phyloP scores from a whole-genome alignment of 2,329 filamentous ascomycete genomes.

The Fusarium sp. region DNA sequence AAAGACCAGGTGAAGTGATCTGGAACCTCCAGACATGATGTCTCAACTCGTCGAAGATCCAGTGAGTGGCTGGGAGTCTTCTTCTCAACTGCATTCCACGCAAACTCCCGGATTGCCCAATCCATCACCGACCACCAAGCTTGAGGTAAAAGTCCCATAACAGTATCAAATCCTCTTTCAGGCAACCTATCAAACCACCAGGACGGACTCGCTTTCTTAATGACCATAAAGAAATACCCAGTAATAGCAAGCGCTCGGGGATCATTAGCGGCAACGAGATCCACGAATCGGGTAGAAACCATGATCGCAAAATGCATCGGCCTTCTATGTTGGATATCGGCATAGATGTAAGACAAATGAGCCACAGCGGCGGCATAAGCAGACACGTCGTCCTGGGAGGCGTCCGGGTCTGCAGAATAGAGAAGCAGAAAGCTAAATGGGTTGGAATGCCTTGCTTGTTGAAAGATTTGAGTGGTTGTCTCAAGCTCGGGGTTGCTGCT shows the following conservation, averaged over 20 bases:
- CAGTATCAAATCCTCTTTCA: not conserved
- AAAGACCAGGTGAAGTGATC: no score
- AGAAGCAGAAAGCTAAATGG: no score
- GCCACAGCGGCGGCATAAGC: not conserved
- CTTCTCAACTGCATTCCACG: no score
- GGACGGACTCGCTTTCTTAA: not conserved
- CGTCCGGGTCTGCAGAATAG: no score
- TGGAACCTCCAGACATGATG: no score
- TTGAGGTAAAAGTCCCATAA: not conserved
- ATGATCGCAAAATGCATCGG: not conserved
- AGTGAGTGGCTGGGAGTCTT: no score
- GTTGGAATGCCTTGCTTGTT: no score
- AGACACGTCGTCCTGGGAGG: not conserved
- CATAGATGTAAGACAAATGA: no score
- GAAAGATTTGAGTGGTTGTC: no score
- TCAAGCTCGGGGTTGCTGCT: no score
- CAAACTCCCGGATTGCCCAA: not conserved
- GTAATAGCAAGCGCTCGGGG: not conserved
- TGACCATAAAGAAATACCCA: slow-evolving; percentile 1
- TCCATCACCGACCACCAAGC: not conserved
- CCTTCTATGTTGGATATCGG: no score
- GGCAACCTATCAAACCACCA: not conserved
- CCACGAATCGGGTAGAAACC: not conserved
- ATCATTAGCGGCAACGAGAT: not conserved
- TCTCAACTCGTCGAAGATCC: no score